Conservation (phyloP, 306 rosid genomes). For the Mucuna pruriens region DNA sequence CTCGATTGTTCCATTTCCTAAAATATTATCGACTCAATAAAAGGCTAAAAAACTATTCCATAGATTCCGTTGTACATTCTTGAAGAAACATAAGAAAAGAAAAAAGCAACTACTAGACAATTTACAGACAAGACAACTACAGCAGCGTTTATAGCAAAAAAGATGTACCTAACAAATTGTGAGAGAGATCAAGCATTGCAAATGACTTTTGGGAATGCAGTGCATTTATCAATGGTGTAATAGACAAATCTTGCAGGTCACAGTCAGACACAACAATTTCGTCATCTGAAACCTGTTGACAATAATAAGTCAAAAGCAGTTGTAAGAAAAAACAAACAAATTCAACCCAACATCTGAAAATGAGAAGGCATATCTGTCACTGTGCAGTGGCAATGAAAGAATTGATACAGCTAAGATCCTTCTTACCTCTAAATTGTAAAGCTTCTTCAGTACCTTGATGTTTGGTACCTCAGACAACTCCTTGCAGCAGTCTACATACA, state of each 20-base stretch:
- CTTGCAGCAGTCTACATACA: constrained; percentile 72
- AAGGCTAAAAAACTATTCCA: constrained; percentile 31
- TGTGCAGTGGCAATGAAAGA: background rate
- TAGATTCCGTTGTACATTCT: background rate
- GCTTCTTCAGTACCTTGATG: constrained; percentile 77
- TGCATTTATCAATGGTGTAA: constrained; percentile 83
- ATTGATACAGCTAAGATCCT: constrained; percentile 20
- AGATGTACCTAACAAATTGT: constrained; percentile 77
- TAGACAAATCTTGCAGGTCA: constrained; percentile 87
- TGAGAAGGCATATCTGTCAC: constrained; percentile 17
- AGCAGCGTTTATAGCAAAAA: constrained; percentile 24
- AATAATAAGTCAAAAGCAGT: constrained; percentile 29
- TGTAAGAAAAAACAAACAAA: background rate
- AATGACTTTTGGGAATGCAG: constrained; percentile 70
- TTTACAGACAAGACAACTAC: constrained; percentile 3
- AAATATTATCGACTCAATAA: constrained; percentile 38
- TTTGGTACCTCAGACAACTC: constrained; percentile 76
- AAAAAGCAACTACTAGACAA: background rate
- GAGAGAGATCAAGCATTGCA: constrained; percentile 89
- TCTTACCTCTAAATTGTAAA: constrained; percentile 87
- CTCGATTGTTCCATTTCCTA: constrained; percentile 91
- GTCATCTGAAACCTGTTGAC: constrained; percentile 82
- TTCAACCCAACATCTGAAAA: constrained; percentile 15
- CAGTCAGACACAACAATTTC: constrained; percentile 82
- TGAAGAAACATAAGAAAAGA: constrained; percentile 27